phyloP scores from a whole-genome alignment of 768 basidiomycete species.

The Auricularia auricula-judae region DNA sequence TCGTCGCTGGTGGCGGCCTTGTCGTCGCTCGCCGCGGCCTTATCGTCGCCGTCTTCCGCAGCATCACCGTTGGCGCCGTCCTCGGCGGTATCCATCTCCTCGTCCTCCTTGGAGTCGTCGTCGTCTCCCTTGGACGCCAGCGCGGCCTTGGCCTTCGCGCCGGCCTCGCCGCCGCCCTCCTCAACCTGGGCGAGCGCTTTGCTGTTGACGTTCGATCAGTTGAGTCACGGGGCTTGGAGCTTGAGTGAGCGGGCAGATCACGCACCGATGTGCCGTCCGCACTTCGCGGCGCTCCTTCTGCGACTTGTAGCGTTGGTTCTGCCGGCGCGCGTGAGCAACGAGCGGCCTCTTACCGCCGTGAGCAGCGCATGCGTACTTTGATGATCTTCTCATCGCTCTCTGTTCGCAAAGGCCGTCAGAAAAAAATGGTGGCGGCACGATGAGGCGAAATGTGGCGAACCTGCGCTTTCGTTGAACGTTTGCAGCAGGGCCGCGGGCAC shows the following conservation, averaged over 20 bases:
- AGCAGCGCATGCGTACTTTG: not conserved
- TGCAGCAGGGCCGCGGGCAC: not conserved
- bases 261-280: not conserved
- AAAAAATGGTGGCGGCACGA: not conserved
- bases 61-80: not conserved
- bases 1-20: too few relatives aligned
- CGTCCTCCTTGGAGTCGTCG: not conserved
- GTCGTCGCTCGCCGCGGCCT: too few relatives aligned
- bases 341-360: not conserved
- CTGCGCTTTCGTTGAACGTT: not conserved
- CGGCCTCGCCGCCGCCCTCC: not conserved
- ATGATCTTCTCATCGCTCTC: not conserved
- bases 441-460: not conserved
- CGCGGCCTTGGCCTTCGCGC: not conserved
- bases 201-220: not conserved
- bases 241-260: not conserved
- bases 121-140: not conserved
- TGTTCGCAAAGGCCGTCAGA: not conserved
- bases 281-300: not conserved
- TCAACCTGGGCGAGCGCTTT: not conserved
- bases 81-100: not conserved
- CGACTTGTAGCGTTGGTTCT: conserved; percentile 1
- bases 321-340: not conserved
- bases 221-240: not conserved
- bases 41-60: too few relatives aligned